Base-by-base conservation (phyloP, 1,284 basidiomycete species). In the Volvariella volvacea region DNA sequence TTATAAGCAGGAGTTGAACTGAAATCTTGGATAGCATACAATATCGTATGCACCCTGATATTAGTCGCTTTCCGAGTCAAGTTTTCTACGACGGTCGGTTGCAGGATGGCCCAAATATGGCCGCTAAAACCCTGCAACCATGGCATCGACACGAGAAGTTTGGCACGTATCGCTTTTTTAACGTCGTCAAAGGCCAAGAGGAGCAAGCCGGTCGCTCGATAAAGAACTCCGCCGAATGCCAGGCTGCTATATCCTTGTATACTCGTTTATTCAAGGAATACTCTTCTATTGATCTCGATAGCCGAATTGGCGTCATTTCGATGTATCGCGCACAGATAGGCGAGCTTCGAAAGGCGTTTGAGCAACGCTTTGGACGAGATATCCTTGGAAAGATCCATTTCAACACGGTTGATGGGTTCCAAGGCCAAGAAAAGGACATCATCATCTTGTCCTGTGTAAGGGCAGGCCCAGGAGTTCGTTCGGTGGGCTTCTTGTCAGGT, bases 1-100 rank as follows among this genome's bases (percentile, higher is more conserved):
- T 19, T n/a, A 19, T 16, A 38, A 21, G 17, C 19, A 14, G 17
- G 16, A 8, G 22, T 16, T 15, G 9, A 19, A 21, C 21, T 32
- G 4, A 15, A 49, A 38, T 42, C 46, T 37, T 31, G 22, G 33
- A 45, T 49, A 93, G 90, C 54, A 99, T 99, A 39, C 96, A 99
- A 67, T 99, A 99, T 61, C 95, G 96, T 59, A 99, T 99, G 96
- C 94, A 99, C 62, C 95, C 96, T 1, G 83, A 89, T 48, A 99
- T 99, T 60, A 95, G 92, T 52, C 71, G 71, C 41, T 77, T 99
- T 22, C 96, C 96, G 0, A 97, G 93, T 50, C 76, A 74, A 43
- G 67, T 94, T 1, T 99, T 99, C 67, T 99, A 99, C 62, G 68
- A 84, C 43, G 80, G 83, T 3, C 75, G 79, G 39, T 71, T 99